Evolutionary conservation across 768 basidiomycete genomes (phyloP).

Genomic region (Calocybe indica): DNA sequence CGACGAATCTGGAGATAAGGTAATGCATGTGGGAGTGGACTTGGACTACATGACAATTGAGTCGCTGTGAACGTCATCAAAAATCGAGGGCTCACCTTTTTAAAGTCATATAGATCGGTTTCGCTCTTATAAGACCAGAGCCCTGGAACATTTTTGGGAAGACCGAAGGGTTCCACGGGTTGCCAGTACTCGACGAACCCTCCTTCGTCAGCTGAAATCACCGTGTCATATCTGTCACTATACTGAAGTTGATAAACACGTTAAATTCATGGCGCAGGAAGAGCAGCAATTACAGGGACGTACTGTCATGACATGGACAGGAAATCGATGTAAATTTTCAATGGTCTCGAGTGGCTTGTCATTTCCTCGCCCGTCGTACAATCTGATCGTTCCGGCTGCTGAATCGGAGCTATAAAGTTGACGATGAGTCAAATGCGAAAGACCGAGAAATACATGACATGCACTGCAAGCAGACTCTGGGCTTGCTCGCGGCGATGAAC

Average conservation of each 20-base stretch:
- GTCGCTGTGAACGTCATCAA: background rate
- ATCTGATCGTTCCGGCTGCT: constrained; percentile 63
- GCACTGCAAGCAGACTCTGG: constrained; percentile 86
- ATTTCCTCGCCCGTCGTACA: constrained; percentile 91
- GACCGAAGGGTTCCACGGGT: constrained; percentile 81
- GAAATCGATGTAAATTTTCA: constrained; percentile 74
- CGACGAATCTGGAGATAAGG: constrained; percentile 82
- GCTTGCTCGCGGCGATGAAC: constrained; percentile 87
- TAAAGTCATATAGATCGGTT: constrained; percentile 96
- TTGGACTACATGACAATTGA: constrained; percentile 53
- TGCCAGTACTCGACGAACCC: constrained; percentile 98
- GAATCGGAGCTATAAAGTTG: constrained; percentile 63
- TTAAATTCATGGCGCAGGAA: constrained; percentile 1
- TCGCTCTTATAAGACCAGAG: constrained; percentile 89
- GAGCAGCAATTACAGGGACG: constrained; percentile 21
- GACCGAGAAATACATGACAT: constrained; percentile 18
- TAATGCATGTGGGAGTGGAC: constrained; percentile 86
- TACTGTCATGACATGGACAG: constrained; percentile 89
- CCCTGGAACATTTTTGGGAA: constrained; percentile 70
- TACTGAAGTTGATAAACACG: constrained; percentile 46
- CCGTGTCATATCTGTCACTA: constrained; percentile 83
- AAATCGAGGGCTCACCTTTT: constrained; percentile 58
- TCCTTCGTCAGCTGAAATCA: constrained; percentile 89
- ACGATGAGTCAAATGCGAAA: constrained; percentile 9
- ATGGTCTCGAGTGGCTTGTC: constrained; percentile 73